phyloP scores from a whole-genome alignment of 306 rosid genomes.

The Datisca glomerata region DNA sequence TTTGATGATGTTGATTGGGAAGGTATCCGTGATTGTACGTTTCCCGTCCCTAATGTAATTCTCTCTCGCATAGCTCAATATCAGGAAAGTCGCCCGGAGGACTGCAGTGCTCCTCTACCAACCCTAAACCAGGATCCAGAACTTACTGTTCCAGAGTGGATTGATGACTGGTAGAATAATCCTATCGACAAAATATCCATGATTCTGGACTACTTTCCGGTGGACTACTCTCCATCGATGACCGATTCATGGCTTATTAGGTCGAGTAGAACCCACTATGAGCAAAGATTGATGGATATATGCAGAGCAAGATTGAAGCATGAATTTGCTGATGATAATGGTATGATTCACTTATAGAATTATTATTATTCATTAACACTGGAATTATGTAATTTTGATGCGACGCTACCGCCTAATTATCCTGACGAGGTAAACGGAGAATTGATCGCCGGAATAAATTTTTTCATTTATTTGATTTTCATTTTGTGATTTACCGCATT shows the following conservation, averaged over 20 bases:
- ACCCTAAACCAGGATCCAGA: constrained; percentile 40
- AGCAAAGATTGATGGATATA: no score
- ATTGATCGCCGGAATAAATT: no score
- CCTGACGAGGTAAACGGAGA: no score
- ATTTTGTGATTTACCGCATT: no score
- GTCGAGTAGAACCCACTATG: not conserved
- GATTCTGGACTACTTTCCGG: constrained; percentile 15
- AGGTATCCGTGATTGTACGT: constrained; percentile 29
- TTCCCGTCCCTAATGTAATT: constrained; percentile 63
- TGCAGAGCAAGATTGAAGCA: no score
- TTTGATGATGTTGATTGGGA: constrained; percentile 79
- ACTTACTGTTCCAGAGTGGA: constrained; percentile 65
- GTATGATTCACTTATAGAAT: no score
- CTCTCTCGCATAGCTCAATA: constrained; percentile 51
- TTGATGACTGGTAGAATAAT: constrained; percentile 81
- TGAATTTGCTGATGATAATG: no score
- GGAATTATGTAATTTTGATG: no score
- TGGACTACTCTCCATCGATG: constrained; percentile 9
- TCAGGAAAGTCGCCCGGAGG: constrained; percentile 50
- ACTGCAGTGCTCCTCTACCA: constrained; percentile 26
- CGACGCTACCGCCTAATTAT: no score
- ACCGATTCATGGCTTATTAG: constrained; percentile 11
- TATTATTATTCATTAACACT: no score
- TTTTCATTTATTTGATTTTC: no score
- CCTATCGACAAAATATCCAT: constrained; percentile 11